Evolutionary conservation across 2,329 filamentous ascomycete species (phyloP).

Genomic region (Penicillium sp.): DNA sequence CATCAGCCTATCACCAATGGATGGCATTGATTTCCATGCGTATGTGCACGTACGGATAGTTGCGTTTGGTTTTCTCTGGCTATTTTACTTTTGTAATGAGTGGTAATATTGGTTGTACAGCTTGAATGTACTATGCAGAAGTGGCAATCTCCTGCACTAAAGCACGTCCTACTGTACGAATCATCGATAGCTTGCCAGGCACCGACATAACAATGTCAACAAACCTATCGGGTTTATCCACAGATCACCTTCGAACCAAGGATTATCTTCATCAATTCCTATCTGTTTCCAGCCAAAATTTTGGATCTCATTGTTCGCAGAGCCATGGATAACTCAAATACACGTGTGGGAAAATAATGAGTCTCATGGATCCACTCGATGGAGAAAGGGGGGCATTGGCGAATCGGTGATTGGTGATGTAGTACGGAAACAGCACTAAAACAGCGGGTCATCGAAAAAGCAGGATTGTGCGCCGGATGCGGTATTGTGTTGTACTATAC

Average conservation of each 20-base stretch:
- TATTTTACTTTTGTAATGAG: neutral
- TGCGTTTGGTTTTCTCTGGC: neutral
- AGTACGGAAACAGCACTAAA: slow-evolving; percentile 12
- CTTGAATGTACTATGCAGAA: neutral
- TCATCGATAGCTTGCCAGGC: neutral
- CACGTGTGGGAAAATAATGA: slow-evolving; percentile 12
- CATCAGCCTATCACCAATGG: neutral
- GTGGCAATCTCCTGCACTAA: slow-evolving; percentile 6
- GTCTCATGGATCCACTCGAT: neutral
- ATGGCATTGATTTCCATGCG: neutral
- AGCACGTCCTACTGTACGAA: neutral
- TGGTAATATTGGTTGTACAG: slow-evolving; percentile 1
- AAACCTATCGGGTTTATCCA: neutral
- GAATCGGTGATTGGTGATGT: neutral
- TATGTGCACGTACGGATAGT: neutral
- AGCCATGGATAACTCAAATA: slow-evolving; percentile 3
- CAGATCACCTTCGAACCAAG: no score
- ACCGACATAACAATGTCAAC: neutral
- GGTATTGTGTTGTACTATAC: slow-evolving; percentile 8
- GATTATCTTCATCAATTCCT: neutral
- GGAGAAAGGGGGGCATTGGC: slow-evolving; percentile 13
- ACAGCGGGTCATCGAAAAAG: slow-evolving; percentile 1
- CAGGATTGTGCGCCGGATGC: slow-evolving; percentile 12
- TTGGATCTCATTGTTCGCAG: neutral
- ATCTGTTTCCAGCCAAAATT: neutral